Evolutionary conservation across 2,329 filamentous ascomycete species (phyloP), one percentile per base, ranked within the genome.

Genomic region (Arthrobotrys iridis): DNA sequence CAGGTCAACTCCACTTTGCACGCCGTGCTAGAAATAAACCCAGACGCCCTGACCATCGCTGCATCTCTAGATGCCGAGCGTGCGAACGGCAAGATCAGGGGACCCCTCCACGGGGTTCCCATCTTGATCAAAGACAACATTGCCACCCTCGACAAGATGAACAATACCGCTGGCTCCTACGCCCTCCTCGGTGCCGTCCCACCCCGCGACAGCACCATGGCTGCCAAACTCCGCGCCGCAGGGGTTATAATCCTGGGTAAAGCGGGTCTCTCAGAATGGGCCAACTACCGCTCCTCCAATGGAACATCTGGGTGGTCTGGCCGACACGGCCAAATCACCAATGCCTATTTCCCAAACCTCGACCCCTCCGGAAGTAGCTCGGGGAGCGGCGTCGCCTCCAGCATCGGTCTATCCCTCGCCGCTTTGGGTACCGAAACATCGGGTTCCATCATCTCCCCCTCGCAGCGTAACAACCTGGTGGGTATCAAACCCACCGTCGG

Each of bases 111-210:
- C 79, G 89, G 89, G 4, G 84, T 91, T 2, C 89, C 89, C 0
- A 86, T 91, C 22, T 81, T 90, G 3, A 83, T 91, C 81, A 91
- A 91, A 80, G 87, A 89, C 81, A 90, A 89, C 79, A 89, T 91
- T 55, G 88, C 86, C 11, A 90, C 88, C 0, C 80, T 82, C 1
- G 88, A 90, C 79, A 80, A 83, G 71, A 88, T 90, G 87, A 85
- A 88, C 78, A 90, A 87, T 76, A 88, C 87, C 0, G 83, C 88
- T 2, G 89, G 89, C 1, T 91, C 89, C 0, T 89, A 85, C 76
- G 86, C 88, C 0, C 83, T 92, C 0, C 79, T 88, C 0, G 88
- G 88, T 0, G 85, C 88, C 3, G 86, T 84, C 77, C 84, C 88
- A 0, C 83, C 85, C 6, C 80, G 82, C 20, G 89, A 91, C 78